A percentile compares a stretch with the other conserved stretches of the same genome.
Evolutionary conservation across 2,329 filamentous ascomycete species (phyloP).

Genomic region (Alternaria angustiovoidea): DNA sequence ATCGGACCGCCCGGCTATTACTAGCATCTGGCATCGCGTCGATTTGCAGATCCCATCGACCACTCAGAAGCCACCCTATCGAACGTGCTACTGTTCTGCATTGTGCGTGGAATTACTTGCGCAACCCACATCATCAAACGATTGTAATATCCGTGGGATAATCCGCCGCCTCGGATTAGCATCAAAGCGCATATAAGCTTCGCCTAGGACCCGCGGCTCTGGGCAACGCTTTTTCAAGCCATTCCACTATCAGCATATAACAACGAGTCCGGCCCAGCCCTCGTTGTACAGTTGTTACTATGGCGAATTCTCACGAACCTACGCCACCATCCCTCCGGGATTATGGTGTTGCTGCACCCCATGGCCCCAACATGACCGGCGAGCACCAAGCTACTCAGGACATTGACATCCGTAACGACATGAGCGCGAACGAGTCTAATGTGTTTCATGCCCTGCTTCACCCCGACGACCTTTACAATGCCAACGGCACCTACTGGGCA

Average conservation of each 20-base stretch:
- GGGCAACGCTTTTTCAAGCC: background rate
- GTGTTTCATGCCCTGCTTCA: constrained; percentile 82
- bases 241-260: background rate
- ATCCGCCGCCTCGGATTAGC: background rate
- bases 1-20: constrained; percentile 28
- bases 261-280: background rate
- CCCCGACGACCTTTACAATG: constrained; percentile 86
- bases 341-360: constrained; percentile 58
- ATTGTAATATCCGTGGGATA: constrained; percentile 1
- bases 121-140: constrained; percentile 1
- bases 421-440: constrained; percentile 66
- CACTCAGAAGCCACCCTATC: constrained; percentile 24
- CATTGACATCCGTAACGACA: constrained; percentile 51
- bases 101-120: constrained; percentile 16
- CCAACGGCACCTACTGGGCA: constrained; percentile 89
- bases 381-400: constrained; percentile 55
- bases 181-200: constrained; percentile 23
- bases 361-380: constrained; percentile 57
- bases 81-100: constrained; percentile 30
- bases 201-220: constrained; percentile 5
- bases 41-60: constrained; percentile 17
- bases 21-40: constrained; percentile 21
- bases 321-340: constrained; percentile 50
- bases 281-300: constrained; percentile 19
- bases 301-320: constrained; percentile 35